Evolutionary conservation across 495 filamentous ascomycete species (phyloP), one percentile per base, ranked within the genome.

Genomic region (Beverwykella pulmonaria): DNA sequence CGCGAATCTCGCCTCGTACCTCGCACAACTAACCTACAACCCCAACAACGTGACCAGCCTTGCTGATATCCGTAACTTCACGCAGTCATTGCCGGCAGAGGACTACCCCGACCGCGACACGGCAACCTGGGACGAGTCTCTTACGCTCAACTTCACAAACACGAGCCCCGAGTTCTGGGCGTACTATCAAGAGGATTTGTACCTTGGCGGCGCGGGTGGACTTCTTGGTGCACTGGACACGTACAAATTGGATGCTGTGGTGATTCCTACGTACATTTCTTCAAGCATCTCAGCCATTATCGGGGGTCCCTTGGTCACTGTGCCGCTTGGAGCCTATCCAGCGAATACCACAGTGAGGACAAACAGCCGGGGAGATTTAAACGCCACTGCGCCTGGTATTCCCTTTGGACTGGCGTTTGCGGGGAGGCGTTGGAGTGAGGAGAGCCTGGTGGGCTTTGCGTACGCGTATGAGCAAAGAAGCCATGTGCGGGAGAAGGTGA

Each of bases 401-500:
- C 84, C 83, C 29, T 86, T 87, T 64, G 86, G 86, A 1, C 71
- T 89, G 32, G 80, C 79, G 34, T 89, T 90, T 73, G 68, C 87
- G 55, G 87, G 85, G 0, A 52, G 58, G 0, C 79, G 78, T 46
- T 90, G 80, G 75, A 81, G 79, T 50, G 82, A 86, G 74, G 77
- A 75, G 55, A 79, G 71, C 52, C 75, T 88, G 52, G 84, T 90
- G 53, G 84, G 82, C n/a, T 81, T 83, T 74, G 87, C 86, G 29
- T 89, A 87, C 76, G 87, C 86, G 20, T 89, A 82, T 75, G 87
- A 90, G 77, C 87, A 90, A 74, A 75, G 80, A 63, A 89, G 85
- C n/a, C 75, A 73, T 75, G 77, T 80, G 4, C 68, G 84, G 53
- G 65, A 78, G 52, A 74, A 76, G 44, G 73, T 84, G 0, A 69